These are phyloP conservation scores for Hymenotorrendiella dingleyae DNA, from an alignment of 2,329 filamentous ascomycete genomes.

Conservation along the genomic window DNA sequence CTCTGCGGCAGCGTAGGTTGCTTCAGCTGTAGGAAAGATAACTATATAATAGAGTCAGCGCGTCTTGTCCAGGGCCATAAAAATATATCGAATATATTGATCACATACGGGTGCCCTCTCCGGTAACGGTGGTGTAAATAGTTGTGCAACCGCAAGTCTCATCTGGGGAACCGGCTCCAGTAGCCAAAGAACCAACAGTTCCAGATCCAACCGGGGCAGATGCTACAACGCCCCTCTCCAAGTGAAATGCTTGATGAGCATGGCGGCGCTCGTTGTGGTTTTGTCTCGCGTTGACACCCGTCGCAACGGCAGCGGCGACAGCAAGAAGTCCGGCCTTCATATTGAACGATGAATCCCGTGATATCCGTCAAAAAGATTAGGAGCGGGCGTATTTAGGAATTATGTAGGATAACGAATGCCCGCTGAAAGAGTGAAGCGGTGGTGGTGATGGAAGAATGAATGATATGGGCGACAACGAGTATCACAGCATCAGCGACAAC, in stretches of 20 bases:
- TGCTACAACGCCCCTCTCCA: constrained; percentile 42
- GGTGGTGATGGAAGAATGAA: constrained; percentile 34
- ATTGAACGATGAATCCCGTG: too few relatives aligned
- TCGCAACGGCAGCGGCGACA: constrained; percentile 54
- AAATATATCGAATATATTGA: not conserved
- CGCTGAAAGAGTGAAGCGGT: constrained; percentile 89
- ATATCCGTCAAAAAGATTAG: constrained; percentile 9
- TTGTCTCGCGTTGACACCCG: constrained; percentile 48
- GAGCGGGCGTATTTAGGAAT: constrained; percentile 7
- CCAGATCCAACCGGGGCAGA: too few relatives aligned
- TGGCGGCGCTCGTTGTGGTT: constrained; percentile 53
- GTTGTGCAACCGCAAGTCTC: constrained; percentile 65
- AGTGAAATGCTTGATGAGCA: constrained; percentile 52
- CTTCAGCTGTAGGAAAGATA: constrained; percentile 21
- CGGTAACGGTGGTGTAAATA: constrained; percentile 65
- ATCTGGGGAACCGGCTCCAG: constrained; percentile 27
- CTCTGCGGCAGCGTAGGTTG: constrained; percentile 22
- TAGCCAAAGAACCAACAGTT: constrained; percentile 15
- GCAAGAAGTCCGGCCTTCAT: constrained; percentile 72
- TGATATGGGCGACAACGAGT: constrained; percentile 47
- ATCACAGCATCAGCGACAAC: constrained; percentile 45
- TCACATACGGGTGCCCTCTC: constrained; percentile 57
- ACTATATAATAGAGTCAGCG: constrained; percentile 9
- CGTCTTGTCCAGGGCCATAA: not conserved
- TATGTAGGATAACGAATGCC: constrained; percentile 57